Conservation (phyloP, 2,329 filamentous ascomycete species). For the Stemphylium lycopersici region DNA sequence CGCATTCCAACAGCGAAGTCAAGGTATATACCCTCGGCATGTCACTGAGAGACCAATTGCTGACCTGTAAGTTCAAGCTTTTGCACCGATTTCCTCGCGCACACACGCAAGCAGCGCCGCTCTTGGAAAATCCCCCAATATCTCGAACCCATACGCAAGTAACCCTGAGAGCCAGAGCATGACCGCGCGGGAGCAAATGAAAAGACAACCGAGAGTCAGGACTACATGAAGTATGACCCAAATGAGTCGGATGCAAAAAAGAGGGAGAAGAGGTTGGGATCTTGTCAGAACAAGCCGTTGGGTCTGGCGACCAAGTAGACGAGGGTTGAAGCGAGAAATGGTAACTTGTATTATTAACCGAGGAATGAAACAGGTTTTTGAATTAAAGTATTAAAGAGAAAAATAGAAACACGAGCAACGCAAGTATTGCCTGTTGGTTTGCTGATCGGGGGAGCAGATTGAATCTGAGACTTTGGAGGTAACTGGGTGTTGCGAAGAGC, state of each 20-base stretch:
- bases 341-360: neutral
- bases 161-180: conserved; percentile 17
- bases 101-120: conserved; percentile 12
- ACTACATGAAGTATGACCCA: conserved; percentile 24
- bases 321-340: neutral
- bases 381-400: no score
- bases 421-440: no score
- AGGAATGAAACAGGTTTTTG: no score
- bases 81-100: conserved; percentile 6
- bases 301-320: conserved; percentile 21
- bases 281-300: conserved; percentile 24
- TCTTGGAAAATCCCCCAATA: conserved; percentile 19
- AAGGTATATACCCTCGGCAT: neutral
- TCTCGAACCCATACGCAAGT: conserved; percentile 18
- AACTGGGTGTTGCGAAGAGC: no score
- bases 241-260: conserved; percentile 25
- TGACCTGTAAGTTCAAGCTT: neutral
- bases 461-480: no score
- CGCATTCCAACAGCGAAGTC: conserved; percentile 6
- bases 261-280: conserved; percentile 19
- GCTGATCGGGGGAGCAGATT: no score
- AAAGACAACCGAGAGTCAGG: conserved; percentile 24
- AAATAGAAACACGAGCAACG: no score
- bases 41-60: neutral
- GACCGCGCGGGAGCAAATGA: conserved; percentile 14